Base-by-base conservation (phyloP, 148 eudicot genomes). In the Fagopyrum tataricum region DNA sequence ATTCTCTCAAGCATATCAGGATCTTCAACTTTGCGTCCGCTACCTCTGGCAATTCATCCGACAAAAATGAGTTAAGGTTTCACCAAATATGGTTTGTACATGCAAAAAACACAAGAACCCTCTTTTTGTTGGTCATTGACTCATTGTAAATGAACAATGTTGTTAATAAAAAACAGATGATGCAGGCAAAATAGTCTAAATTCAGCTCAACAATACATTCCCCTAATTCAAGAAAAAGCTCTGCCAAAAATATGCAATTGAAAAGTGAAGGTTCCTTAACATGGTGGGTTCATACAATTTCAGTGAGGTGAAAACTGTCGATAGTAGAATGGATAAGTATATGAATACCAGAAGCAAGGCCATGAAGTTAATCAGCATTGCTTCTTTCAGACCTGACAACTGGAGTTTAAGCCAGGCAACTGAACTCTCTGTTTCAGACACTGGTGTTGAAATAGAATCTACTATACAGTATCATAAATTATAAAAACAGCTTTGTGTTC, bases 1-100 rank as follows among this genome's bases (percentile, higher is more conserved):
- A 95, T 90, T 72, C 81, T 79, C 77, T 95, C 98, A 81, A 95
- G 80, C 76, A 91, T 85, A 88, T 90, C 98, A 66, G 97, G 98
- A 80, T 95, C 98, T 83, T 89, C 96, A 80, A 95, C 96, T 84
- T 91, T 91, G 68, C 97, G 87, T 61, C 96, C 98, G 74, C 81
- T 78, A 52, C 80, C 44, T 75, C 98, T 95, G 76, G 53, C 43
- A 80, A 61, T 26, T 21, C 70, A 18, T 72, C 44, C 55, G 77
- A 31, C 4, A 37, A 64, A 64, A 64, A 13, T 64, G 18, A 64
- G 11, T 64, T 56, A 31, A 5, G 5, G 69, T 46, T 7, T 46
- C 49, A 7, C 49, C 49, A 46, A 46, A 46, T 46, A 46, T 46
- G 13, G 13, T 46, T 31, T 31, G 37, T 31, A 46, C 2, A 8